Conservation (phyloP, 495 filamentous ascomycete genomes). For the Echria macrotheca region DNA sequence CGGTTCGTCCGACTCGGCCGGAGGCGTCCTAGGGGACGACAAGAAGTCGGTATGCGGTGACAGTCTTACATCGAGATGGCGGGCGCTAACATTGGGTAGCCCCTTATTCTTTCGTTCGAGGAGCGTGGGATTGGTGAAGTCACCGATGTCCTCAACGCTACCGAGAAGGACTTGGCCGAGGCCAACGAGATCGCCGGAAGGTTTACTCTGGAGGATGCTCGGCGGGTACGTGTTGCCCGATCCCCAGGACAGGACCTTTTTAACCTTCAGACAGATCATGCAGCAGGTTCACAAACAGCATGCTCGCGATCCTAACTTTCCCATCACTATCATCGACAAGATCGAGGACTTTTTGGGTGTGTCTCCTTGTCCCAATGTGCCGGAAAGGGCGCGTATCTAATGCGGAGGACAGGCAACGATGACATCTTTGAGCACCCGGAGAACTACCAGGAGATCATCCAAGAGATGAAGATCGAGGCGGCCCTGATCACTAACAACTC, state of each 20-base stretch:
- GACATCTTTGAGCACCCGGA: constrained; percentile 32
- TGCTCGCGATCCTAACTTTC: constrained; percentile 33
- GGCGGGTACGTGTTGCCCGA: constrained; percentile 7
- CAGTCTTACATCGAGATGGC: not conserved
- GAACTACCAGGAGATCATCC: constrained; percentile 30
- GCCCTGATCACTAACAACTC: constrained; percentile 40
- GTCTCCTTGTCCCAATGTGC: not conserved
- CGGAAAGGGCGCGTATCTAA: not conserved
- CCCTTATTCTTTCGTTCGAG: constrained; percentile 12
- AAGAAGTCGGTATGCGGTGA: constrained; percentile 13
- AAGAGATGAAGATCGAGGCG: constrained; percentile 40
- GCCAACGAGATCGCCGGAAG: constrained; percentile 25
- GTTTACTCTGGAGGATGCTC: constrained; percentile 30
- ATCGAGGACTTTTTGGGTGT: constrained; percentile 25
- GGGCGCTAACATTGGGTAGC: not conserved
- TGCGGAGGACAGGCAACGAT: constrained; percentile 24
- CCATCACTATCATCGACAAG: constrained; percentile 27
- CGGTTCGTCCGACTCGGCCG: constrained; percentile 9
- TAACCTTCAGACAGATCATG: constrained; percentile 16
- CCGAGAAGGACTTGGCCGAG: constrained; percentile 30
- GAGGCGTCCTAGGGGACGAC: not conserved
- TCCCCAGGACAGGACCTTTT: not conserved
- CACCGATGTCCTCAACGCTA: constrained; percentile 19
- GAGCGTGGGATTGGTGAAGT: not conserved
- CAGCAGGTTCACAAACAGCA: constrained; percentile 22